Evolutionary conservation across 352 stramenopile species (phyloP).

Genomic region (Globisporangium emineosum): DNA sequence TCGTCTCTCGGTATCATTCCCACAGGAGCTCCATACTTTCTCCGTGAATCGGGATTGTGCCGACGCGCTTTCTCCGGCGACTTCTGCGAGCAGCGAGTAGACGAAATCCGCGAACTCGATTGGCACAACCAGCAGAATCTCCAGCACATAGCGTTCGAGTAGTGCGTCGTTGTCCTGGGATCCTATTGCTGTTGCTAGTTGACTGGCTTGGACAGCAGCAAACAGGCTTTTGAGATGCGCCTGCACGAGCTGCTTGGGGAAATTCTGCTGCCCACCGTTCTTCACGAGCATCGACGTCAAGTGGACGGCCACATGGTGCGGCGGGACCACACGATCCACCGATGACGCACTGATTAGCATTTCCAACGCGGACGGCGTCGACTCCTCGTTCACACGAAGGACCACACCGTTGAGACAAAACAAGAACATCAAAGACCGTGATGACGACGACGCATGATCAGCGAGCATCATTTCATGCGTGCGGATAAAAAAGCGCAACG

Average conservation of each 20-base stretch:
- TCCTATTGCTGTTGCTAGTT: too few species aligned
- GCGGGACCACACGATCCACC: neutral
- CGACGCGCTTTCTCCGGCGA: conserved; percentile 8
- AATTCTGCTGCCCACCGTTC: conserved; percentile 44
- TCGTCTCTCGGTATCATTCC: conserved; percentile 31
- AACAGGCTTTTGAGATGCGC: conserved; percentile 54
- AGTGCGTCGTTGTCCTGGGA: conserved; percentile 3
- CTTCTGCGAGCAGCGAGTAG: conserved; percentile 32
- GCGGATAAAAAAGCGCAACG: conserved; percentile 63
- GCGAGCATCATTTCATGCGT: conserved; percentile 79
- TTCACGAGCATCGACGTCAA: conserved; percentile 68
- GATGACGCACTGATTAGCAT: conserved; percentile 7
- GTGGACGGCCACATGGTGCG: conserved; percentile 37
- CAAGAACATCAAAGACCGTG: conserved; percentile 45
- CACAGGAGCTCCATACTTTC: conserved; percentile 32
- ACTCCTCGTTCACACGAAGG: conserved; percentile 55
- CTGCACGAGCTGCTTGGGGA: conserved; percentile 65
- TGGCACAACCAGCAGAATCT: conserved; percentile 51
- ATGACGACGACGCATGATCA: conserved; percentile 61
- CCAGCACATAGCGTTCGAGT: conserved; percentile 38
- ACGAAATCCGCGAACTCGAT: conserved; percentile 54
- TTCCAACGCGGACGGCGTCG: conserved; percentile 52
- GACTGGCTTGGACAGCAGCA: neutral
- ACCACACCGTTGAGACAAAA: conserved; percentile 60
- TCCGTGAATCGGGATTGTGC: conserved; percentile 23